phyloP scores from a whole-genome alignment of 495 filamentous ascomycete species.

The Daldinia childiae region DNA sequence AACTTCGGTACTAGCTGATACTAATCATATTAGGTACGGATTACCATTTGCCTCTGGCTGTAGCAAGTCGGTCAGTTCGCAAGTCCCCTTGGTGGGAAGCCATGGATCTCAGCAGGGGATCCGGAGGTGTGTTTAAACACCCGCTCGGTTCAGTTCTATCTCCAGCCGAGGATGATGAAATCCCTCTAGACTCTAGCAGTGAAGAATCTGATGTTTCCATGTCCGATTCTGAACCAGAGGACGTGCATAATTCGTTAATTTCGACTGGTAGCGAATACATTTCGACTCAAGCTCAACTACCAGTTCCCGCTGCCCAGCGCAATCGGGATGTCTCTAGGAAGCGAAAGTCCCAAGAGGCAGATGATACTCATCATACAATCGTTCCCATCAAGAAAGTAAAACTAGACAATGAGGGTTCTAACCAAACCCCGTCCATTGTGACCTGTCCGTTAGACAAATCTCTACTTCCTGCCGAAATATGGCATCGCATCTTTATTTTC shows the following conservation, averaged over 20 bases:
- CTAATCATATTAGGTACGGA: slow-evolving; percentile 12
- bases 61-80: slow-evolving; percentile 1
- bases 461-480: slow-evolving; percentile 60
- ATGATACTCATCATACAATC: slow-evolving; percentile 18
- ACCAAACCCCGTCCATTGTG: neutral
- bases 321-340: slow-evolving; percentile 45
- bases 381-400: slow-evolving; percentile 50
- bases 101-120: slow-evolving; percentile 12
- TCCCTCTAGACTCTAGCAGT: slow-evolving; percentile 31
- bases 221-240: slow-evolving; percentile 25
- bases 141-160: neutral
- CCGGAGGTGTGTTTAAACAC: neutral
- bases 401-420: slow-evolving; percentile 39
- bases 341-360: slow-evolving; percentile 47
- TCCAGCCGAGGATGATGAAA: slow-evolving; percentile 34
- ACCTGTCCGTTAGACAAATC: slow-evolving; percentile 46
- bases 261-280: slow-evolving; percentile 19
- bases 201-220: slow-evolving; percentile 37
- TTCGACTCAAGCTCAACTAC: slow-evolving; percentile 12
- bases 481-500: slow-evolving; percentile 66
- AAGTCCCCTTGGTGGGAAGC: neutral
- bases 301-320: slow-evolving; percentile 9
- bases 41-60: neutral
- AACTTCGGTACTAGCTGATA: slow-evolving; percentile 15
- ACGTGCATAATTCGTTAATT: slow-evolving; percentile 9